Evolutionary conservation across 2,329 filamentous ascomycete genomes (phyloP), one percentile per base, ranked within the genome.

Genomic region (Aureobasidium sp.): DNA sequence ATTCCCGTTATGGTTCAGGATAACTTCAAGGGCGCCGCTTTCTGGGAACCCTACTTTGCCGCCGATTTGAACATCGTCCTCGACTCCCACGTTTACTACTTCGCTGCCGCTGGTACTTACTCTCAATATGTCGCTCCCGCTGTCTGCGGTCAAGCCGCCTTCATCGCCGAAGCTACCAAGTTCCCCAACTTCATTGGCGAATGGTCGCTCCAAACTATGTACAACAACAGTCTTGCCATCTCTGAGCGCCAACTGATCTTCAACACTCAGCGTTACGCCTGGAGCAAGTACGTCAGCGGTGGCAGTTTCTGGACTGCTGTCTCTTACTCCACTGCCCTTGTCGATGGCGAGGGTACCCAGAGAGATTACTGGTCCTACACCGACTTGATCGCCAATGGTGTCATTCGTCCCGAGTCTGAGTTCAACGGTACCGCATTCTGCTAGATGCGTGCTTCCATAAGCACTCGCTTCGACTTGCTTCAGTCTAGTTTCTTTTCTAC

Each of bases 1-100:
- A 75, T 78, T 43, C 75, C 76, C 16, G 58, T 77, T 31, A 77
- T 78, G 74, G 59, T 78, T 9, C 75, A 77, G 66, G 76, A 72
- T 54, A 66, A 66, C 36, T 67, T 67, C 66, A 48, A 59, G 56
- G 58, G 72, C 20, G 68, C 69, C 43, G 58, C 55, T 1, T 73
- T 66, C 67, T 74, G 70, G 72, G 66, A 71, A 9, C 43, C 62
- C 8, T 67, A 65, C 54, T 66, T 67, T 11, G 64, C 67, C 2
- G 36, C 53, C 6, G 59, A 53, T 10, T 64, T 67, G 16, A 74
- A 75, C 40, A 58, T 73, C 8, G 69, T 74, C 29, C 67, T 74
- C 63, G 70, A 72, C 43, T 69, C 68, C 25, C 73, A 74, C 66
- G 69, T 69, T 48, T 74, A 74, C 67, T 74, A 72, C 45, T 74